Conservation (phyloP, 2,329 filamentous ascomycete species). For the Penicillium sp. region DNA sequence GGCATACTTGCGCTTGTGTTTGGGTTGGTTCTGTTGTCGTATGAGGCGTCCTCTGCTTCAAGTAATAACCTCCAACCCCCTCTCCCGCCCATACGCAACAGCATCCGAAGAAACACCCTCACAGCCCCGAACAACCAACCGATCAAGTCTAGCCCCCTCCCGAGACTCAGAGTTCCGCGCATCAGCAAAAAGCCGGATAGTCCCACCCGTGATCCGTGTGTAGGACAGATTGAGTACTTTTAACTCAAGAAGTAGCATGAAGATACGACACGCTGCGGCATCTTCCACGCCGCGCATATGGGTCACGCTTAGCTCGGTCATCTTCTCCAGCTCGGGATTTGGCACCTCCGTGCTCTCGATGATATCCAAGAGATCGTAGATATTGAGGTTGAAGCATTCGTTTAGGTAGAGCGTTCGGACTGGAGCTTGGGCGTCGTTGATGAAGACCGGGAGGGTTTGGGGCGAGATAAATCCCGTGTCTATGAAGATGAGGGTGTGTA, state of each 20-base stretch:
- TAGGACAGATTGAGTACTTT: conserved; percentile 43
- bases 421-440: conserved; percentile 30
- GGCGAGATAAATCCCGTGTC: conserved; percentile 35
- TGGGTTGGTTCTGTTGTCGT: no score
- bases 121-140: conserved; percentile 37
- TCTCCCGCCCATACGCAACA: conserved; percentile 40
- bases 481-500: conserved; percentile 38
- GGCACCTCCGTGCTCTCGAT: conserved; percentile 9
- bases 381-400: conserved; percentile 33
- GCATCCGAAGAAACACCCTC: conserved; percentile 43
- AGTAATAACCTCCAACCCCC: conserved; percentile 37
- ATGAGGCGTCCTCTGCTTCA: conserved; percentile 13
- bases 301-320: conserved; percentile 41
- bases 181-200: conserved; percentile 43
- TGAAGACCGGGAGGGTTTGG: conserved; percentile 22
- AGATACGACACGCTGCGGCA: conserved; percentile 25
- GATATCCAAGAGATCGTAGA: conserved; percentile 20
- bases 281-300: conserved; percentile 38
- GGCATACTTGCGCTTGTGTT: no score
- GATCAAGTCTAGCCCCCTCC: conserved; percentile 30
- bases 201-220: conserved; percentile 43
- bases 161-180: conserved; percentile 18
- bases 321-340: conserved; percentile 20
- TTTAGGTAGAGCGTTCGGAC: conserved; percentile 37
- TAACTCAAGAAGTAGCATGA: conserved; percentile 35